phyloP scores from a whole-genome alignment of 2,329 filamentous ascomycete species.

The Davidsoniella neocaledoniae region DNA sequence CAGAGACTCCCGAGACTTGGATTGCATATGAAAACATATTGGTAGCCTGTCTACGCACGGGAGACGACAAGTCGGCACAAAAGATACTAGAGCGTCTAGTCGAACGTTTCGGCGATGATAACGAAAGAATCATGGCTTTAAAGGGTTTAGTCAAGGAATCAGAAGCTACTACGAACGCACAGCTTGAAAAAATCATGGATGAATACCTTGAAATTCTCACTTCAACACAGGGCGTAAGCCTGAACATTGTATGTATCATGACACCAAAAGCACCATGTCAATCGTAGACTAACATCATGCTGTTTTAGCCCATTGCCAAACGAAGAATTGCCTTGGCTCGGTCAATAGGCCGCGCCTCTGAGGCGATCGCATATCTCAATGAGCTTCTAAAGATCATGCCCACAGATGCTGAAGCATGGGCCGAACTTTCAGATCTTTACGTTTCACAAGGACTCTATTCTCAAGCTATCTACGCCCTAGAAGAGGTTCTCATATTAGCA shows the following conservation, averaged over 20 bases:
- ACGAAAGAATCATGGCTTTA: conserved; percentile 75
- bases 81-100: conserved; percentile 59
- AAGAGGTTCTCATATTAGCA: conserved; percentile 72
- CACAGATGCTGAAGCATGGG: conserved; percentile 85
- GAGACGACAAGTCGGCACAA: conserved; percentile 63
- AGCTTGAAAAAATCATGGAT: conserved; percentile 52
- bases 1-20: conserved; percentile 71
- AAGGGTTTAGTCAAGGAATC: conserved; percentile 75
- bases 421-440: conserved; percentile 80
- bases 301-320: conserved; percentile 59
- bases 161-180: conserved; percentile 46
- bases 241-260: conserved; percentile 51
- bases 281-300: not conserved
- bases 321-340: conserved; percentile 64
- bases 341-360: conserved; percentile 49
- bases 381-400: conserved; percentile 67
- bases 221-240: conserved; percentile 39
- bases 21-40: conserved; percentile 73
- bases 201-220: conserved; percentile 60
- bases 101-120: conserved; percentile 62
- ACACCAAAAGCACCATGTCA: not conserved
- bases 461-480: conserved; percentile 74
- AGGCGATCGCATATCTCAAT: conserved; percentile 60
- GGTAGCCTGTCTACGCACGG: conserved; percentile 65
- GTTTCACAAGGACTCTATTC: conserved; percentile 58